These are phyloP conservation scores for Dactylellina sp. DNA, from an alignment of 2,329 filamentous ascomycete genomes.

Conservation along the genomic window DNA sequence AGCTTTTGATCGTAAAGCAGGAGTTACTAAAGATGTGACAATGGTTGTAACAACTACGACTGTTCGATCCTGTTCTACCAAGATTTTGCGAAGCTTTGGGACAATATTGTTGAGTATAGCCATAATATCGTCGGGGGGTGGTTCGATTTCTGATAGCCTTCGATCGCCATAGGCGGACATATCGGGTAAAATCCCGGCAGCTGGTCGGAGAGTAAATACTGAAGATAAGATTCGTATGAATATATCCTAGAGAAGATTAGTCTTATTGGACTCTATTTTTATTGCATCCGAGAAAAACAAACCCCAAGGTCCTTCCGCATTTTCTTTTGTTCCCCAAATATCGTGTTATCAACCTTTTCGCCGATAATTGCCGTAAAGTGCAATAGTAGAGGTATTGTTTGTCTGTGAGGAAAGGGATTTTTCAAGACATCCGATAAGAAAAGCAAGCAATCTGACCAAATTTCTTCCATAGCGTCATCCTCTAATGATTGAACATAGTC, in stretches of 20 bases:
- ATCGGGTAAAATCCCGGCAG: conserved; percentile 70
- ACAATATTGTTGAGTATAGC: conserved; percentile 82
- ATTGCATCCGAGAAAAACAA: conserved; percentile 26
- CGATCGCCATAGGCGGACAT: conserved; percentile 62
- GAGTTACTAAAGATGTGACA: conserved; percentile 83
- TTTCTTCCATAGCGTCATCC: conserved; percentile 97
- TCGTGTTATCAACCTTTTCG: conserved; percentile 91
- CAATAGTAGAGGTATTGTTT: conserved; percentile 84
- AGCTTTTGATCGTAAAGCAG: conserved; percentile 81
- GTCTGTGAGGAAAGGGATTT: conserved; percentile 94
- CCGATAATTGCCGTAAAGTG: conserved; percentile 91
- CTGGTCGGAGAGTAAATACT: conserved; percentile 89
- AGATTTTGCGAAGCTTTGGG: conserved; percentile 81
- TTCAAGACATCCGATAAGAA: conserved; percentile 90
- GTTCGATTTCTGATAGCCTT: conserved; percentile 65
- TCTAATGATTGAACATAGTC: conserved; percentile 91
- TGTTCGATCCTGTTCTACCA: conserved; percentile 87
- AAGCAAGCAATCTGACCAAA: conserved; percentile 92
- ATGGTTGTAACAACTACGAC: conserved; percentile 81
- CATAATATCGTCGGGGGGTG: conserved; percentile 79
- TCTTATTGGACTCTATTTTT: neutral
- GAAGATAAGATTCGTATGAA: conserved; percentile 88
- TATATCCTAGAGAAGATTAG: conserved; percentile 75
- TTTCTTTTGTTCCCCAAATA: conserved; percentile 60
- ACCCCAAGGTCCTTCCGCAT: conserved; percentile 61